Evolutionary conservation across 768 basidiomycete genomes (phyloP), one percentile per base, ranked within the genome.

Genomic region (Roridomyces roridus): DNA sequence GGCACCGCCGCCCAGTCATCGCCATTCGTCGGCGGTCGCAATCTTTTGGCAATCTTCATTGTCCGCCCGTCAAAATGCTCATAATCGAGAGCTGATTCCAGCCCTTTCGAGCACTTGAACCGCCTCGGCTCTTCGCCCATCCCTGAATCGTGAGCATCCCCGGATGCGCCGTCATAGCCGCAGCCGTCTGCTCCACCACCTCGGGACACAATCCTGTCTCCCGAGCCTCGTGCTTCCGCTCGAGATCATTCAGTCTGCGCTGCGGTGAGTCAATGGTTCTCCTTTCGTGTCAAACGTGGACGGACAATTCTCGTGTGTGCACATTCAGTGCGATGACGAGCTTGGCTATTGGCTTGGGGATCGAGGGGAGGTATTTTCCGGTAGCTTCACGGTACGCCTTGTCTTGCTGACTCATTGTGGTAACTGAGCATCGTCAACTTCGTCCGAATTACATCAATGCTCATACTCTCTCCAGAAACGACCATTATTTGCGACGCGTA

Each of bases 231-330:
- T 74, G 70, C 2, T 70, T 59, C 25, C 61, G 61, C 58, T 73
- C 71, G 11, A 74, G 42, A 23, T 70, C 67, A 24, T 50, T 31
- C 18, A 75, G 25, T 17, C 73, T 75, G 44, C 31, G 1, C 23
- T 3, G 21, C 6, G 35, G 8, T 49, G 10, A 50, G 40, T 1
- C 20, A 1, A 5, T 17, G 11, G 10, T n/a, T n/a, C n/a, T n/a
- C n/a, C n/a, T n/a, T n/a, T n/a, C 17, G 18, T 5, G 12, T 21
- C 25, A 28, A 23, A 25, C 17, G 18, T 25, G 11, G 43, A 60
- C 74, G 57, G 53, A 74, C 73, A 76, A 41, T 23, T 51, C 67
- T 56, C 62, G 67, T 0, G 69, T 70, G 42, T 70, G 69, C 15
- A 59, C 35, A 41, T 76, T 76, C 41, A 73, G 41, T 7, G 39